These are phyloP conservation scores for Fusarium graminum DNA, from an alignment of 2,329 filamentous ascomycete species.

Conservation along the genomic window DNA sequence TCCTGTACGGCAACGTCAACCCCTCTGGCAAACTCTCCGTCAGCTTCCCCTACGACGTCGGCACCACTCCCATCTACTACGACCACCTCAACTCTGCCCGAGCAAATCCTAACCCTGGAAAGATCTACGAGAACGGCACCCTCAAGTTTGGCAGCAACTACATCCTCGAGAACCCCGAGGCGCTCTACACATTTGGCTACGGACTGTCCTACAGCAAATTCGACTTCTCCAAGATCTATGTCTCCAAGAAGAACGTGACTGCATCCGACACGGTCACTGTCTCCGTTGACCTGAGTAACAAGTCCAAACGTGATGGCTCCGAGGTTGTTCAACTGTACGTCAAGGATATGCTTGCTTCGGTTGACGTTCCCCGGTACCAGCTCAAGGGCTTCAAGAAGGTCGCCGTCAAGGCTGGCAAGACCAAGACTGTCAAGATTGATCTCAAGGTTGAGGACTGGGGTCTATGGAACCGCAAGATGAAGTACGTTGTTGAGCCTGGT, in stretches of 20 bases:
- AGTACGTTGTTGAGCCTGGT: constrained; percentile 80
- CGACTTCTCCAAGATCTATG: constrained; percentile 65
- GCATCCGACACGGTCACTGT: constrained; percentile 68
- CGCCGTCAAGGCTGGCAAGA: constrained; percentile 69
- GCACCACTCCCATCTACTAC: constrained; percentile 77
- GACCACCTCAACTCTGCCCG: constrained; percentile 78
- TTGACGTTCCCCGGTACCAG: constrained; percentile 73
- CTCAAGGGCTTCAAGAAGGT: constrained; percentile 78
- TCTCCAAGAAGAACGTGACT: constrained; percentile 63
- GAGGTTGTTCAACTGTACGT: constrained; percentile 79
- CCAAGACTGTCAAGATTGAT: constrained; percentile 63
- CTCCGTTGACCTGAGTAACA: constrained; percentile 73
- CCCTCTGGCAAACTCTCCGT: constrained; percentile 76
- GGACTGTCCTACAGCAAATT: constrained; percentile 76
- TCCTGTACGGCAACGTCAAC: constrained; percentile 74
- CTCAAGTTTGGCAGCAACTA: constrained; percentile 75
- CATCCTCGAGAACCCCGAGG: constrained; percentile 69
- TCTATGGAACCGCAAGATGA: constrained; percentile 71
- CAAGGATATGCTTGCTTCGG: constrained; percentile 70
- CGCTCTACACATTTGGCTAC: constrained; percentile 75
- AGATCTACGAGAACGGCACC: constrained; percentile 68
- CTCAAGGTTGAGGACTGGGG: constrained; percentile 68
- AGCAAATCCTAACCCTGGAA: constrained; percentile 64
- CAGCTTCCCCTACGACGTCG: constrained; percentile 75
- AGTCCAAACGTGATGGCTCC: constrained; percentile 66